phyloP scores from a whole-genome alignment of 371 early-diverging fungal genomes.

The Actinomortierella ambigua region DNA sequence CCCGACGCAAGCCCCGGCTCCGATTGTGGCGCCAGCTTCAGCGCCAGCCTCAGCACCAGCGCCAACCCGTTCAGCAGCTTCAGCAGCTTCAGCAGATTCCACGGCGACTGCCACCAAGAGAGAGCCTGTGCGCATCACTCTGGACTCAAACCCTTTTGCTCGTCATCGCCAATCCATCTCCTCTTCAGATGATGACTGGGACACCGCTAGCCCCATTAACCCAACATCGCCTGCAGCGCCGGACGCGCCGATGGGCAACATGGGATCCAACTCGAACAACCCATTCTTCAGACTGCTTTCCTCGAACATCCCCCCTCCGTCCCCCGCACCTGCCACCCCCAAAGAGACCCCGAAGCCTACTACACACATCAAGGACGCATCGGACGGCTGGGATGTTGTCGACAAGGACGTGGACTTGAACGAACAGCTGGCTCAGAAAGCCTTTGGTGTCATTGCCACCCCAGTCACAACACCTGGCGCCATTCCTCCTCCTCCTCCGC shows the following conservation, averaged over 20 bases:
- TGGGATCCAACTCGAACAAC: conserved; percentile 15
- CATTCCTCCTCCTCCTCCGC: conserved; percentile 10
- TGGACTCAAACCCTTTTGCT: conserved; percentile 39
- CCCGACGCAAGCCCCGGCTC: background rate
- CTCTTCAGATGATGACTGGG: conserved; percentile 41
- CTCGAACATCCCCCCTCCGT: background rate
- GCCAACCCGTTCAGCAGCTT: background rate
- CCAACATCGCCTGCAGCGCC: conserved; percentile 17
- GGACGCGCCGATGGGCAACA: background rate
- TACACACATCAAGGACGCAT: conserved; percentile 33
- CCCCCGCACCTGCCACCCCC: background rate
- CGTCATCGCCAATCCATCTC: conserved; percentile 40
- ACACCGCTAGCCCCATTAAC: conserved; percentile 33
- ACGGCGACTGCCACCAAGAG: conserved; percentile 12
- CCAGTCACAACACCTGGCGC: background rate
- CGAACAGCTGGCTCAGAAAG: conserved; percentile 23
- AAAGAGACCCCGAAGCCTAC: background rate
- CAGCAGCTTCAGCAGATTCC: background rate
- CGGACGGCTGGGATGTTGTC: conserved; percentile 49
- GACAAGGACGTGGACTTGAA: conserved; percentile 36
- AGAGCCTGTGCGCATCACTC: conserved; percentile 30
- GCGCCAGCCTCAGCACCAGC: background rate
- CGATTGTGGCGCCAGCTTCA: background rate
- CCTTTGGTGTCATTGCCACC: conserved; percentile 7
- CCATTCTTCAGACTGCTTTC: conserved; percentile 42